A percentile compares a stretch with the other conserved stretches of the same genome.
These are phyloP conservation scores for Kwoniella bestiolae DNA, from an alignment of 768 basidiomycete species.

Conservation along the genomic window DNA sequence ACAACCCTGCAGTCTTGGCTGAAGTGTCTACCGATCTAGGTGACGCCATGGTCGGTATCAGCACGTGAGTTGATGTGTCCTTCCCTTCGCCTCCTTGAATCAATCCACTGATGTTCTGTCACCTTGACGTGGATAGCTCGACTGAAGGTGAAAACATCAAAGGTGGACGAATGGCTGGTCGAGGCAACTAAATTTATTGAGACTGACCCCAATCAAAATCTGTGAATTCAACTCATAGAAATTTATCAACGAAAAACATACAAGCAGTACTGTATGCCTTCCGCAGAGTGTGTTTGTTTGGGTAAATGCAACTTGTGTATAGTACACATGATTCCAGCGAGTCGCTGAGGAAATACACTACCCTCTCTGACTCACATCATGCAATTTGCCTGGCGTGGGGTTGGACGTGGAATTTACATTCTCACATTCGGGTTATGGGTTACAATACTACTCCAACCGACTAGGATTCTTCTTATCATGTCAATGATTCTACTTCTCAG, in stretches of 20 bases:
- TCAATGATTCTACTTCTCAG: background rate
- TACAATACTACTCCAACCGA: background rate
- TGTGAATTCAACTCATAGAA: no score
- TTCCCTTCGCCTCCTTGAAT: background rate
- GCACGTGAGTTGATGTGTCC: conserved; percentile 37
- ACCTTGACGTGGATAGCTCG: conserved; percentile 59
- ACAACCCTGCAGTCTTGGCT: conserved; percentile 88
- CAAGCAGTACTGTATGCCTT: no score
- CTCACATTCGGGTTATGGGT: no score
- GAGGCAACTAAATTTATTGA: conserved; percentile 50
- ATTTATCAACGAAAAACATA: no score
- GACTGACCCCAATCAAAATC: no score
- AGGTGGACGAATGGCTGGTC: conserved; percentile 51
- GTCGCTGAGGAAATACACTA: no score
- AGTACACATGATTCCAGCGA: no score
- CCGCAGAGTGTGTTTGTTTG: no score
- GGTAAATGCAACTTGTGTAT: no score
- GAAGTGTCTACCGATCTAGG: conserved; percentile 79
- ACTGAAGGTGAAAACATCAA: conserved; percentile 37
- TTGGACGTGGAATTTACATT: no score
- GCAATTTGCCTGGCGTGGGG: no score
- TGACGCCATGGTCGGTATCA: conserved; percentile 87
- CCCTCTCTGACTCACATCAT: no score
- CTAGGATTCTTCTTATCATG: background rate
- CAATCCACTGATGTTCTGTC: background rate